Percentiles rank a stretch among this genome's conserved stretches.
phyloP scores from a whole-genome alignment of 2,329 filamentous ascomycete genomes.

The Macroventuria anomochaeta region DNA sequence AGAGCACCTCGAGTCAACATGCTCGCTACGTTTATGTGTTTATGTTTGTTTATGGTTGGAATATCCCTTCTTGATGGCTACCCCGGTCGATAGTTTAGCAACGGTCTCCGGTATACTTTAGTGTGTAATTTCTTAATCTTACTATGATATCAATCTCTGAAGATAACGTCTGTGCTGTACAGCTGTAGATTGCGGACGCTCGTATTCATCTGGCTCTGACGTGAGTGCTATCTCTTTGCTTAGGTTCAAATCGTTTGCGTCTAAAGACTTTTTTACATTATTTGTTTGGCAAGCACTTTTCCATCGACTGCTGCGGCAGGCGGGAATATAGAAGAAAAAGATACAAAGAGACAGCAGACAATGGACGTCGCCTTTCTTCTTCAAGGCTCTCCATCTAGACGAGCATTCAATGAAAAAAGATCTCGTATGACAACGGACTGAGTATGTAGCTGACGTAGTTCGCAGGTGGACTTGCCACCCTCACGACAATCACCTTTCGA shows the following conservation, averaged over 20 bases:
- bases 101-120: conserved; percentile 15
- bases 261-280: too few species aligned
- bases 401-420: background rate
- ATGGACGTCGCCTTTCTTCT: background rate
- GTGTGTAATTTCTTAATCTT: conserved; percentile 20
- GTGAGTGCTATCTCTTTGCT: background rate
- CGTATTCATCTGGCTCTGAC: conserved; percentile 9
- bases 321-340: too few species aligned
- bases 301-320: too few species aligned
- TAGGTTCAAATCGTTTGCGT: background rate
- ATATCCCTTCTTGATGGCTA: conserved; percentile 9
- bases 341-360: too few species aligned
- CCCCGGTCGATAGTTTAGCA: conserved; percentile 10
- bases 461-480: background rate
- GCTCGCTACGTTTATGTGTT: conserved; percentile 15
- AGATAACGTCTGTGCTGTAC: conserved; percentile 1
- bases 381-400: background rate
- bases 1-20: background rate
- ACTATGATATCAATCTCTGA: conserved; percentile 5
- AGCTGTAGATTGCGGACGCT: background rate
- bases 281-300: too few species aligned
- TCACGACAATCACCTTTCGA: background rate
- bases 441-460: background rate
- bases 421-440: background rate
- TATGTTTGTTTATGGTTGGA: conserved; percentile 13